These are phyloP conservation scores for Solanum commersonii DNA, from an alignment of 257 asterid species.

Conservation along the genomic window DNA sequence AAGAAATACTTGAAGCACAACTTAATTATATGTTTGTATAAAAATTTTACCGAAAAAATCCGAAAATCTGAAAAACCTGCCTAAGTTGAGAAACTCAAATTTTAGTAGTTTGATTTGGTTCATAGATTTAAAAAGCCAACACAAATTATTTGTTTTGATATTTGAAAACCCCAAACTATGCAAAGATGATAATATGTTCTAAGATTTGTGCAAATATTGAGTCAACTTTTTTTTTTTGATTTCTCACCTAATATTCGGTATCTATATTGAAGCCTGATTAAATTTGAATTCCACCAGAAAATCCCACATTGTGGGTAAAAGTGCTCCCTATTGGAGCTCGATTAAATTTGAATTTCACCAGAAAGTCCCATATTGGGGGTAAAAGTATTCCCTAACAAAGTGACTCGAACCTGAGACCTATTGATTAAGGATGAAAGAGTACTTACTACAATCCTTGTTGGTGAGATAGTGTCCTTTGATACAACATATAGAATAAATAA, in stretches of 20 bases:
- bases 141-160: not conserved
- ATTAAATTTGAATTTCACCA: too few relatives aligned
- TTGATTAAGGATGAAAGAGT: too few relatives aligned
- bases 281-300: too few relatives aligned
- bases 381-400: not conserved
- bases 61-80: too few relatives aligned
- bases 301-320: accelerated
- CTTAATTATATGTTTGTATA: too few relatives aligned
- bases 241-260: too few relatives aligned
- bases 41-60: not conserved
- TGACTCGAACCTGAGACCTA: not conserved
- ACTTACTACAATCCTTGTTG: not conserved
- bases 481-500: not conserved
- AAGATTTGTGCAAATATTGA: not conserved
- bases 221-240: too few relatives aligned
- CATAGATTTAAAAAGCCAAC: not conserved
- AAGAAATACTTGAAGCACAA: not conserved
- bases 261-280: too few relatives aligned
- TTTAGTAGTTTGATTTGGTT: too few relatives aligned
- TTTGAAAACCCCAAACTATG: not conserved
- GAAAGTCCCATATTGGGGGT: too few relatives aligned
- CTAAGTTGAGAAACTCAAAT: not conserved
- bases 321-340: too few relatives aligned
- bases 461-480: not conserved
- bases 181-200: not conserved